These are phyloP conservation scores for Vachellia pachyceras DNA, from an alignment of 306 rosid species.

Conservation along the genomic window DNA sequence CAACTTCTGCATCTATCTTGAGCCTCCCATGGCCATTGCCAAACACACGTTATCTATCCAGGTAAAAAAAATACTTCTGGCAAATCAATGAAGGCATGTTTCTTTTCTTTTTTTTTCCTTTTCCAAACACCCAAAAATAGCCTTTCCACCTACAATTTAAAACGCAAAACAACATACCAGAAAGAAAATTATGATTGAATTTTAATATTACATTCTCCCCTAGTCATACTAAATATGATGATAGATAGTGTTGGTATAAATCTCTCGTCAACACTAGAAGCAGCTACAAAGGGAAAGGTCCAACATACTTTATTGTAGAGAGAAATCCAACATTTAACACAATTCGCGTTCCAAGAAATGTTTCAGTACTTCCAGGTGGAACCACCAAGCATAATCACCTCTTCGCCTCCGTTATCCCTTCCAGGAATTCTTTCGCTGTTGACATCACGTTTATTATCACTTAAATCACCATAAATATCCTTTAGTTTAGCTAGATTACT, in stretches of 20 bases:
- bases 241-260: slow-evolving; percentile 34
- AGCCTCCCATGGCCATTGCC: neutral
- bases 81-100: neutral
- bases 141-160: neutral
- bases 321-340: slow-evolving; percentile 28
- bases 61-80: neutral
- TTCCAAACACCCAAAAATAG: neutral
- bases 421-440: slow-evolving; percentile 59
- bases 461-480: slow-evolving; percentile 87
- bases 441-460: slow-evolving; percentile 64
- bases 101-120: neutral
- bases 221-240: neutral
- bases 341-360: slow-evolving; percentile 24
- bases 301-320: neutral
- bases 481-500: slow-evolving; percentile 91
- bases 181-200: slow-evolving; percentile 5
- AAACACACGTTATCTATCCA: neutral
- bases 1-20: neutral
- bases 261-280: slow-evolving; percentile 8
- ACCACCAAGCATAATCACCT: slow-evolving; percentile 94
- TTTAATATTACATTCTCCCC: slow-evolving; percentile 27
- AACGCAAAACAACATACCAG: neutral
- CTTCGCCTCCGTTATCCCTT: slow-evolving; percentile 74
- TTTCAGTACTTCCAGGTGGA: slow-evolving; percentile 46
- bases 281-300: slow-evolving; percentile 34